phyloP scores from a whole-genome alignment of 805 yeast genomes.

The Saccharomycopsis babjevae region DNA sequence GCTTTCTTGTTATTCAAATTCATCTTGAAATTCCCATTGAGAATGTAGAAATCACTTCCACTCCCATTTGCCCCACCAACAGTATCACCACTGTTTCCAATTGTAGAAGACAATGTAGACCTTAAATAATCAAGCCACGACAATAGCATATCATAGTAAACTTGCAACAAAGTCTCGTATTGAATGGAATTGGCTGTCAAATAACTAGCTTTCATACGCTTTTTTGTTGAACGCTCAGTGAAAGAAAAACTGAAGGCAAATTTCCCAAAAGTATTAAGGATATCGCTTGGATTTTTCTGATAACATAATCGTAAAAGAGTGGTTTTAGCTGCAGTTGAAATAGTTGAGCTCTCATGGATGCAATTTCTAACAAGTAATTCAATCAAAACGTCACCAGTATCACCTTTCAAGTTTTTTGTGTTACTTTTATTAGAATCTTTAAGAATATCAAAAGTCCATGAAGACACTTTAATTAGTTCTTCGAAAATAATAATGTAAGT shows the following conservation, averaged over 20 bases:
- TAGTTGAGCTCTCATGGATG: slow-evolving; percentile 52
- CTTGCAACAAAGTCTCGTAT: slow-evolving; percentile 47
- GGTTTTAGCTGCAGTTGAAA: slow-evolving; percentile 52
- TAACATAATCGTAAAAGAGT: slow-evolving; percentile 60
- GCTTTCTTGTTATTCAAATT: slow-evolving; percentile 19
- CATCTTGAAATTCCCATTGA: slow-evolving; percentile 18
- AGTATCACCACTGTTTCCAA: slow-evolving; percentile 21
- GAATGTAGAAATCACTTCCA: slow-evolving; percentile 17
- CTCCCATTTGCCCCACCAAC: slow-evolving; percentile 10
- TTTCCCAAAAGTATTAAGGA: slow-evolving; percentile 68
- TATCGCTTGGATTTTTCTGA: slow-evolving; percentile 54
- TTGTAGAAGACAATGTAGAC: slow-evolving; percentile 16
- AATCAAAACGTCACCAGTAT: slow-evolving; percentile 28
- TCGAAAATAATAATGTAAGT: slow-evolving; percentile 55
- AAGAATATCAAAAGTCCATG: slow-evolving; percentile 49
- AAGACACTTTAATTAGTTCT: slow-evolving; percentile 57
- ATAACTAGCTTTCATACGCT: slow-evolving; percentile 37
- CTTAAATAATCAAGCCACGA: slow-evolving; percentile 72
- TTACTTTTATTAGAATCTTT: slow-evolving; percentile 26
- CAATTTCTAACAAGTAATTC: slow-evolving; percentile 73
- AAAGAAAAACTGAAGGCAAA: slow-evolving; percentile 65
- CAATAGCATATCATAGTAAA: slow-evolving; percentile 70
- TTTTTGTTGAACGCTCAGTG: slow-evolving; percentile 22
- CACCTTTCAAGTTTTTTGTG: background rate
- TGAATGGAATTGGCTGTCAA: slow-evolving; percentile 43